Conservation (phyloP, 1,139 yeast genomes). For the Pichia terricola region DNA sequence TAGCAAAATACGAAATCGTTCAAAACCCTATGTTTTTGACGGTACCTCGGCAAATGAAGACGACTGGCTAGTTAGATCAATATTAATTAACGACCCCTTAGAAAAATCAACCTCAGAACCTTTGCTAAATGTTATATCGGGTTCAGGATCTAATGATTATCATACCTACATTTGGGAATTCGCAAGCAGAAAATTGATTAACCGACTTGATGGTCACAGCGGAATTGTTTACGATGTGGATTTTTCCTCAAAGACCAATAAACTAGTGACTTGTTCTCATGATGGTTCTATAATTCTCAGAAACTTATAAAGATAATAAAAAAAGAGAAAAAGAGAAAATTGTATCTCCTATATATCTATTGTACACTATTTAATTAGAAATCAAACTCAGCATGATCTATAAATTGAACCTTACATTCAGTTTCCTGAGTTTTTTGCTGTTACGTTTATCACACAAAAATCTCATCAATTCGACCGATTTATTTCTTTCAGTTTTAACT, state of each 20-base stretch:
- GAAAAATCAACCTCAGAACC: slow-evolving; percentile 9
- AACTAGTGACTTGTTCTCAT: slow-evolving; percentile 37
- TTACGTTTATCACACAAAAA: slow-evolving; percentile 10
- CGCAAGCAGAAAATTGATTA: slow-evolving; percentile 36
- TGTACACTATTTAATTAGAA: neutral
- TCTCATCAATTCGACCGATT: slow-evolving; percentile 4
- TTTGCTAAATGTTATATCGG: slow-evolving; percentile 26
- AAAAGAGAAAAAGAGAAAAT: neutral
- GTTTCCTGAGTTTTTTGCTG: neutral
- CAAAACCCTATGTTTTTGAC: slow-evolving; percentile 38
- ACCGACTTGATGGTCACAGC: slow-evolving; percentile 48
- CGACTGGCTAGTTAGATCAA: slow-evolving; percentile 40
- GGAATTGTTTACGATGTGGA: slow-evolving; percentile 57
- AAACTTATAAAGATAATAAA: slow-evolving; percentile 14
- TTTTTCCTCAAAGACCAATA: slow-evolving; percentile 30
- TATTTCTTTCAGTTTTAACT: neutral
- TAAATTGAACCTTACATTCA: neutral
- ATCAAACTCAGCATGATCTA: neutral
- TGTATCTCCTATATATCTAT: neutral
- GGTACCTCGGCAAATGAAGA: slow-evolving; percentile 56
- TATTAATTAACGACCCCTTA: slow-evolving; percentile 24
- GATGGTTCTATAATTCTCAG: slow-evolving; percentile 45
- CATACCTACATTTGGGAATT: slow-evolving; percentile 55
- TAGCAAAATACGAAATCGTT: slow-evolving; percentile 26
- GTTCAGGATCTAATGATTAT: slow-evolving; percentile 57